Conservation (phyloP, 2,329 filamentous ascomycete genomes). For the Exophiala calicioides region DNA sequence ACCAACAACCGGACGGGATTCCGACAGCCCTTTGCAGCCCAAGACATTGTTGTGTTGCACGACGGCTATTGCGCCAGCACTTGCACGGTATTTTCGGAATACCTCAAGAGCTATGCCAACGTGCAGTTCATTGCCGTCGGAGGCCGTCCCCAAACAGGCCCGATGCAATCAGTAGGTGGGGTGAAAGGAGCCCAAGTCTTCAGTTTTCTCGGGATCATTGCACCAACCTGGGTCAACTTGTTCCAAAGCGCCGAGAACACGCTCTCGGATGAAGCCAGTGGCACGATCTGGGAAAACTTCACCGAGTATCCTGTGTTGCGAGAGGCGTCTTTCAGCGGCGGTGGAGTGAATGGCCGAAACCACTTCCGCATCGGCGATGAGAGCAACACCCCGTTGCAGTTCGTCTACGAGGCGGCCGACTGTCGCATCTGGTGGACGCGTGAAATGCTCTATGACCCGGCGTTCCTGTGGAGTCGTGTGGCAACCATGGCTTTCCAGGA, state of each 20-base stretch:
- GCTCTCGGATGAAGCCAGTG: constrained; percentile 16
- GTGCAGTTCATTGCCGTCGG: constrained; percentile 62
- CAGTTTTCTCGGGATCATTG: background rate
- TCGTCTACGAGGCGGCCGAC: constrained; percentile 61
- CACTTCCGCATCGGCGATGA: constrained; percentile 48
- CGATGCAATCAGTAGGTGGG: constrained; percentile 67
- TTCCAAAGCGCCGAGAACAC: constrained; percentile 15
- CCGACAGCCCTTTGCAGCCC: constrained; percentile 54
- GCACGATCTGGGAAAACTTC: constrained; percentile 27
- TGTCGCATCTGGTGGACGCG: constrained; percentile 63
- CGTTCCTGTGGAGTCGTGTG: constrained; percentile 54
- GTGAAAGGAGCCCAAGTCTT: constrained; percentile 53
- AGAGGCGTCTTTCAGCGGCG: constrained; percentile 30
- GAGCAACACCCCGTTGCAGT: constrained; percentile 55
- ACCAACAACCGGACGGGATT: constrained; percentile 52
- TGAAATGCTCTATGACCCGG: constrained; percentile 54
- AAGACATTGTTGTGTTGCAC: constrained; percentile 50
- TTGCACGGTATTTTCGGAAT: constrained; percentile 59
- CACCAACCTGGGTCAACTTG: constrained; percentile 12
- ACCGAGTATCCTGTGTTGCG: constrained; percentile 17
- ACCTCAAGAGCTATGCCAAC: constrained; percentile 54
- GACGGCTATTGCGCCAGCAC: constrained; percentile 62
- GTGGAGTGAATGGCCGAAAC: constrained; percentile 49
- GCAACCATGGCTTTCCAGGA: constrained; percentile 40
- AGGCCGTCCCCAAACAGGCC: constrained; percentile 55